phyloP scores from a whole-genome alignment of 2,329 filamentous ascomycete genomes.

The Akanthomyces uredinophilus region DNA sequence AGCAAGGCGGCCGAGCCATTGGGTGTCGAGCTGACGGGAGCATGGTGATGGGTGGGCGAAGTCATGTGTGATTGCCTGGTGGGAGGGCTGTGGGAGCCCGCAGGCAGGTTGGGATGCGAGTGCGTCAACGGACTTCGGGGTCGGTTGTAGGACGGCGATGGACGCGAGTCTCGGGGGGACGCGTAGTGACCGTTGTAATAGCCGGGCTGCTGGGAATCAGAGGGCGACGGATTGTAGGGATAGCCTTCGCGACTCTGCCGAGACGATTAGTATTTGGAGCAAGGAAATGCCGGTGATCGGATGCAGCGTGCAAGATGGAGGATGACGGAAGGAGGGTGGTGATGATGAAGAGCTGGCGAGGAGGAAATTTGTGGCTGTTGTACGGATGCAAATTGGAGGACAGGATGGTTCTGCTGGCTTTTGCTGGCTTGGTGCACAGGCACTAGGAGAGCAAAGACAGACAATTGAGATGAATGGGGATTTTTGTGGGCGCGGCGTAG shows the following conservation, averaged over 20 bases:
- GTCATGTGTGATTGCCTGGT: conserved; percentile 36
- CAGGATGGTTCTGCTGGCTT: not conserved
- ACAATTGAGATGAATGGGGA: conserved; percentile 11
- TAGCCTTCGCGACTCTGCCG: conserved; percentile 47
- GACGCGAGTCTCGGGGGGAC: conserved; percentile 33
- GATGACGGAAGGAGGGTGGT: conserved; percentile 15
- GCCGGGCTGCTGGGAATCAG: conserved; percentile 37
- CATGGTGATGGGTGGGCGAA: conserved; percentile 45
- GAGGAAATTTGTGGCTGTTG: conserved; percentile 4
- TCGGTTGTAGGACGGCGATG: conserved; percentile 37
- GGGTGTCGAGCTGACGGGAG: conserved; percentile 32
- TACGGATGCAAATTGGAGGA: not conserved
- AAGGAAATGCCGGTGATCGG: conserved; percentile 23
- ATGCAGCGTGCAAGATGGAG: conserved; percentile 1
- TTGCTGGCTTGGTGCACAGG: conserved; percentile 11
- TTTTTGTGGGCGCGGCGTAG: conserved; percentile 12
- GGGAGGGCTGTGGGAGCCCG: conserved; percentile 39
- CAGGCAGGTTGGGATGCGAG: conserved; percentile 40
- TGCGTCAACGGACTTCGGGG: conserved; percentile 48
- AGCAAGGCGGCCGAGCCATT: conserved; percentile 37
- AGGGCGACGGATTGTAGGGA: conserved; percentile 36
- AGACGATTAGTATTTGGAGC: conserved; percentile 17
- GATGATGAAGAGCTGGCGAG: conserved; percentile 5
- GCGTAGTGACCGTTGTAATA: conserved; percentile 48
- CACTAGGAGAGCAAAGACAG: conserved; percentile 7